A percentile compares a stretch with the other conserved stretches of the same genome.
Conservation (phyloP, 208 protist genomes). For the Angomonas ambiguus region DNA sequence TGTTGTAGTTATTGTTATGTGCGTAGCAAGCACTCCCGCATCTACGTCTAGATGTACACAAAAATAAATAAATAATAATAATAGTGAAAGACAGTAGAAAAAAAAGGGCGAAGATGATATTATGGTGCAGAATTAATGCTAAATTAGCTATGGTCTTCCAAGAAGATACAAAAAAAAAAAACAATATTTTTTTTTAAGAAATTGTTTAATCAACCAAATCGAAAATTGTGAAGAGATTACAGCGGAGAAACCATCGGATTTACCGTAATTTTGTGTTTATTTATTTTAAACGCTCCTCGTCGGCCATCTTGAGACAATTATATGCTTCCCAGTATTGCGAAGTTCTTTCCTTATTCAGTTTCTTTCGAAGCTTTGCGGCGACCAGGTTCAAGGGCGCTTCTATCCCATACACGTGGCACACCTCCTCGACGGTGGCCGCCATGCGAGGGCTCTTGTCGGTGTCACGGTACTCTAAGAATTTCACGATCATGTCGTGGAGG, state of each 20-base stretch:
- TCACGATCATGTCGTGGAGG: conserved; percentile 54
- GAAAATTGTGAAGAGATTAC: neutral
- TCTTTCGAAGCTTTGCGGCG: conserved; percentile 39
- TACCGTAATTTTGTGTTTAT: conserved; percentile 4
- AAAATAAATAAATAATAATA: neutral
- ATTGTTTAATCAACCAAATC: neutral
- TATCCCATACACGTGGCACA: conserved; percentile 81
- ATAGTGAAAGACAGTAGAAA: neutral
- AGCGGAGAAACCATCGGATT: too few species aligned
- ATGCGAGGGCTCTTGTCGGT: conserved; percentile 32
- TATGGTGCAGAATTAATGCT: neutral
- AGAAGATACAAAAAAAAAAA: neutral
- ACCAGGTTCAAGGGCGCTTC: conserved; percentile 53
- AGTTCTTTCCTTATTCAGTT: conserved; percentile 34
- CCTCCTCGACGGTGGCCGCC: conserved; percentile 42
- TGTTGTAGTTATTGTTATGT: too few species aligned
- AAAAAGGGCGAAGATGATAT: neutral
- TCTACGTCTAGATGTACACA: neutral
- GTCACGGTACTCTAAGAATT: conserved; percentile 70
- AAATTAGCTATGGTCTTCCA: too few species aligned
- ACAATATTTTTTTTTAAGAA: neutral
- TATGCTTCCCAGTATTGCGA: conserved; percentile 20
- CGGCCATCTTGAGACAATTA: conserved; percentile 6
- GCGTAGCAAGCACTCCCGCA: too few species aligned
- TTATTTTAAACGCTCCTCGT: neutral